phyloP scores from a whole-genome alignment of 306 rosid species.

The Begonia fuchsioides region DNA sequence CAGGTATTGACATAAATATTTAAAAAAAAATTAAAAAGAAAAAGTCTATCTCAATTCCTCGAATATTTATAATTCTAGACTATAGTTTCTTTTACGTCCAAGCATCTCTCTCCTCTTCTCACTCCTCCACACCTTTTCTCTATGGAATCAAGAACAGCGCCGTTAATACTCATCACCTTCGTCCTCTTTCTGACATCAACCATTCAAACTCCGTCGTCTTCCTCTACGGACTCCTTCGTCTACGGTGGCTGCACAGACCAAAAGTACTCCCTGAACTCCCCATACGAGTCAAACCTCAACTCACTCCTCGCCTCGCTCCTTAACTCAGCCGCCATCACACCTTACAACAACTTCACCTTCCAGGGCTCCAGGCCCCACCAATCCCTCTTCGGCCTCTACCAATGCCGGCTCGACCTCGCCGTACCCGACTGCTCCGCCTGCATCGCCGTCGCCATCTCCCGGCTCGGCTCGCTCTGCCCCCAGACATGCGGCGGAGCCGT shows the following conservation, averaged over 20 bases:
- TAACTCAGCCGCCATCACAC: conserved; percentile 76
- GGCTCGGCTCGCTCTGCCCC: conserved; percentile 33
- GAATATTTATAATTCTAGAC: background rate
- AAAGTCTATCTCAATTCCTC: no score
- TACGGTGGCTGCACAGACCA: conserved; percentile 80
- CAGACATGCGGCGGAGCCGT: conserved; percentile 51
- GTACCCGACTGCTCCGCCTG: conserved; percentile 82
- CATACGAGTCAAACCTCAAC: conserved; percentile 70
- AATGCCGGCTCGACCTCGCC: conserved; percentile 84
- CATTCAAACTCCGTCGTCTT: conserved; percentile 9
- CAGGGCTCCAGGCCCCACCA: conserved; percentile 32
- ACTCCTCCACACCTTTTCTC: background rate
- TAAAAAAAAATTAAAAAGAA: no score
- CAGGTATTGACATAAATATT: no score
- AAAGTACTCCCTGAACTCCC: conserved; percentile 34
- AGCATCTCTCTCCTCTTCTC: background rate
- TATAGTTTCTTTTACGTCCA: background rate
- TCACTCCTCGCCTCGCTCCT: conserved; percentile 70
- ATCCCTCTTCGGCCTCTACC: conserved; percentile 59
- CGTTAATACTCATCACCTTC: no score
- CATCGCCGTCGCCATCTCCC: conserved; percentile 34
- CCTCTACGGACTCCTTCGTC: conserved; percentile 40
- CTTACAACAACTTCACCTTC: conserved; percentile 79
- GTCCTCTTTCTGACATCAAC: no score
- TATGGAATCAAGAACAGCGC: no score